Evolutionary conservation across 148 eudicot genomes (phyloP), one percentile per base, ranked within the genome.

Genomic region (Beta vulgaris): DNA sequence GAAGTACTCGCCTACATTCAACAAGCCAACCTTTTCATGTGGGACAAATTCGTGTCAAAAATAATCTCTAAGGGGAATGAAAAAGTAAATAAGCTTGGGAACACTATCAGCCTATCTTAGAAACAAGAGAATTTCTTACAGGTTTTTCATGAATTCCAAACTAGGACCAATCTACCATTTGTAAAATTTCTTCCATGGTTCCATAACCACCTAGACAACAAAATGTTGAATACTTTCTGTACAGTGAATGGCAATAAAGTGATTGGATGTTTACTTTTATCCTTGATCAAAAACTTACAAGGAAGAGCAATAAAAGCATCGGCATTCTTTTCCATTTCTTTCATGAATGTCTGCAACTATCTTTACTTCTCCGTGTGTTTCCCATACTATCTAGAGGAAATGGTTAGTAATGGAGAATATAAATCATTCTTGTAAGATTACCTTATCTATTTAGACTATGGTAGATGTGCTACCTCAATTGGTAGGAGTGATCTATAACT

Each of bases 301-400:
- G 96, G 96, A 57, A 91, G 91, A 29, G 96, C 96, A 74, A 91
- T 87, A 77, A 91, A 89, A 69, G 96, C 92, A 53, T 91, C 93
- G 25, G 96, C 91, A 86, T 87, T 80, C 76, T 85, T 87, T 39
- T 86, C 84, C 96, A 91, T 91, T 78, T 88, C 89, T 87, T 75
- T 89, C 87, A 72, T 91, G 96, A 92, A 91, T 91, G 69, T 83
- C 90, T 65, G 84, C 78, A 48, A 91, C 96, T 74, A 80, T 79
- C 85, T 73, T 86, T 26, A 87, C 72, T 36, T 91, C 91, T 78
- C 96, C 96, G 57, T 78, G 55, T 44, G 85, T 80, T 79, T 87
- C 84, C 78, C 91, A 89, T 78, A 85, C 79, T 78, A 86, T 87
- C 93, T 91, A 84, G 73, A 37, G 49, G 43, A 31, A 51, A 18